phyloP scores from a whole-genome alignment of 169 alveolate species.

The Cryptosporidium meleagridis region DNA sequence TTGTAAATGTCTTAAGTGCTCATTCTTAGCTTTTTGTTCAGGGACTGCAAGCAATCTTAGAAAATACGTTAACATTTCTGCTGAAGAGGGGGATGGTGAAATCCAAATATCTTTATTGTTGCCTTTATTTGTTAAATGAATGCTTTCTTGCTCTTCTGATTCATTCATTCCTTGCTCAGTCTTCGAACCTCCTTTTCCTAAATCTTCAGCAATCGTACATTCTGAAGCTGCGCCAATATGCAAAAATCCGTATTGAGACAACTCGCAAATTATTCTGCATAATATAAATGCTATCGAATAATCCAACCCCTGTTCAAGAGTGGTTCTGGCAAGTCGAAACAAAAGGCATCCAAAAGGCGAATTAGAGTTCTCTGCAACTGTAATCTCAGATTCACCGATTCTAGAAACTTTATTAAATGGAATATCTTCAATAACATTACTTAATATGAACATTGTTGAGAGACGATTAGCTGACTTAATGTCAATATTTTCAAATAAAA shows the following conservation, averaged over 20 bases:
- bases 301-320: constrained; percentile 67
- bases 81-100: constrained; percentile 69
- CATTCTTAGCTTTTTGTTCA: constrained; percentile 51
- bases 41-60: constrained; percentile 69
- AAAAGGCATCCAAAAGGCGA: constrained; percentile 58
- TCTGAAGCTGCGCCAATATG: constrained; percentile 54
- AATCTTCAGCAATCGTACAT: neutral
- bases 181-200: neutral
- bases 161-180: neutral
- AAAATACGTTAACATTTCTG: constrained; percentile 65
- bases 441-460: constrained; percentile 57
- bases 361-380: constrained; percentile 23
- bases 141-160: neutral
- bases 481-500: constrained; percentile 62
- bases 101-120: constrained; percentile 22
- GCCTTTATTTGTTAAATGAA: neutral
- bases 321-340: constrained; percentile 60
- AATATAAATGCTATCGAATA: constrained; percentile 61
- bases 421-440: constrained; percentile 29
- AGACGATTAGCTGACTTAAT: constrained; percentile 64
- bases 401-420: constrained; percentile 36
- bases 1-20: constrained; percentile 64
- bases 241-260: constrained; percentile 47
- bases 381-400: neutral
- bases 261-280: constrained; percentile 47